Base-by-base conservation (phyloP, 345 rosid genomes). In the Salix dunnii region DNA sequence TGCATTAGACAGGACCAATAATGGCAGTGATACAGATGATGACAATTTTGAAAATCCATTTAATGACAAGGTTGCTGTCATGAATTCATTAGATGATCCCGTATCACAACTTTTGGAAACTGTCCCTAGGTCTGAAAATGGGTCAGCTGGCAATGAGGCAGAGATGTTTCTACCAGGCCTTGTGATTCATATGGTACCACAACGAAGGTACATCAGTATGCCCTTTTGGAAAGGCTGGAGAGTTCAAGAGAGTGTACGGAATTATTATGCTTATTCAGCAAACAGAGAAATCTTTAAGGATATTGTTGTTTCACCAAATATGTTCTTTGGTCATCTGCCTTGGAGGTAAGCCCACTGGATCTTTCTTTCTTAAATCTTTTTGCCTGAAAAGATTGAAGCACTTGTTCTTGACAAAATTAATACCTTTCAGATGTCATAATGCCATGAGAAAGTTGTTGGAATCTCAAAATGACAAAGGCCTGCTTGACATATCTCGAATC, bases 291-390 rank as follows among this genome's bases (percentile, higher is more conserved):
- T 79, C 80, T 91, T 95, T 68, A 90, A 81, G 72, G 97, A 93
- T 72, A 85, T 95, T 3, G 85, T 89, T 33, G 97, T 95, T 25
- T 91, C 96, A 67, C 93, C 89, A 74, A 85, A 88, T 53, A 95
- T 95, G 99, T 95, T 95, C 81, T 87, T 93, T 77, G 98, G 93
- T 80, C 98, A 95, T 87, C 90, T 93, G 28, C 99, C 99, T 27
- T 93, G 98, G 97, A 95, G 97, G 97, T 91, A 87, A 55, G 51
- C n/a, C 14, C 67, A 17, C 31, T 46, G 14, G 30, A 30, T 23
- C 66, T 67, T 70, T 65, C 55, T 51, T 80, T 66, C 6, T 20
- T 25, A 2, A 31, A 53, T 70, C 14, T 63, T 35, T 42, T 1
- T 71, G 17, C 16, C 28, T 51, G 11, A 73, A 13, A 46, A 23